Conservation (phyloP, 805 yeast genomes). For the Saccharomycopsis babjevae region DNA sequence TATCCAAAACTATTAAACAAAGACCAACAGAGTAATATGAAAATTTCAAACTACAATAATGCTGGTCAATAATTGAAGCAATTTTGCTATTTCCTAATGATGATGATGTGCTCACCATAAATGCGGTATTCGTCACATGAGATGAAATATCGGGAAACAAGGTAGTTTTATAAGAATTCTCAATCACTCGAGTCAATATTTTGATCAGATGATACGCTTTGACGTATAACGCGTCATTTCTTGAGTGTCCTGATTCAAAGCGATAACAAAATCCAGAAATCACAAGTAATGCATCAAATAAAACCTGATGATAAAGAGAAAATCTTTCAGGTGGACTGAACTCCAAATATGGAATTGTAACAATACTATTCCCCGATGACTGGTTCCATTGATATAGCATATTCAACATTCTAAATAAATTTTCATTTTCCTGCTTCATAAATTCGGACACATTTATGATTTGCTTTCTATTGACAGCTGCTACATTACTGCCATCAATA, state of each 20-base stretch:
- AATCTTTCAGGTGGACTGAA: conserved; percentile 1
- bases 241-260: conserved; percentile 7
- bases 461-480: not conserved
- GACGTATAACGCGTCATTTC: not conserved
- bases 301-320: conserved; percentile 13
- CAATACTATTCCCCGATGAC: not conserved
- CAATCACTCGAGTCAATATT: not conserved
- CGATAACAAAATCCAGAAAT: conserved; percentile 6
- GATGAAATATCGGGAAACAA: not conserved
- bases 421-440: not conserved
- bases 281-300: conserved; percentile 15
- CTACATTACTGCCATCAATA: not conserved
- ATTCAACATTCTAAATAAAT: not conserved
- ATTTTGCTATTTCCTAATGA: not conserved
- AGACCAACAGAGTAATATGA: not conserved
- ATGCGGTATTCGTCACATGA: not conserved
- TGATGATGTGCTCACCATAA: not conserved
- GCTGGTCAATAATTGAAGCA: not conserved
- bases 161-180: not conserved
- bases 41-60: not conserved
- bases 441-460: not conserved
- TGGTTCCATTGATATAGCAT: not conserved
- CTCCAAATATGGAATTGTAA: not conserved
- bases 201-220: not conserved
- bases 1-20: not conserved